Percentiles rank a stretch among this genome's conserved stretches.
Evolutionary conservation across 129 eudicot genomes (phyloP).

Genomic region (Calendula officinalis): DNA sequence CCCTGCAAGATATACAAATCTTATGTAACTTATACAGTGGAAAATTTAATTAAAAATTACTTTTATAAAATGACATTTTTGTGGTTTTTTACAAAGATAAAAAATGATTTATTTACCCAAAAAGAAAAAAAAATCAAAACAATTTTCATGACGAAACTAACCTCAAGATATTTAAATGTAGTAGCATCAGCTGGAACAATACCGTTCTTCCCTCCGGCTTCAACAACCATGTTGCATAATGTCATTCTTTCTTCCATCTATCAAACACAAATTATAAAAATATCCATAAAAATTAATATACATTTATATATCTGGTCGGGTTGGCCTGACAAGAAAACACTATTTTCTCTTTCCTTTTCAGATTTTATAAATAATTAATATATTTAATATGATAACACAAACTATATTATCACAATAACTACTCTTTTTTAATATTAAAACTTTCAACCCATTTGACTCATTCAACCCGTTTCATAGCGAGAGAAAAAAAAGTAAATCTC

Average conservation of each 20-base stretch:
- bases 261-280: not conserved
- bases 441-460: conserved; percentile 4
- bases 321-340: not conserved
- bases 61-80: not conserved
- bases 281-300: not conserved
- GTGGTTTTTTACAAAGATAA: no score
- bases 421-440: not conserved
- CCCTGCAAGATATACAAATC: conserved; percentile 41
- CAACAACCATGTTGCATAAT: conserved; percentile 97
- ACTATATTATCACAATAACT: not conserved
- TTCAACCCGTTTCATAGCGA: no score
- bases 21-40: not conserved
- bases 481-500: conserved; percentile 1
- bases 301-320: not conserved
- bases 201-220: conserved; percentile 99
- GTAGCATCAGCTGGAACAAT: conserved; percentile 92
- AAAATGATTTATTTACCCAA: no score
- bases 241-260: conserved; percentile 99
- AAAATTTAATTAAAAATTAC: not conserved
- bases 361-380: no score
- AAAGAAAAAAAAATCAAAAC: not conserved
- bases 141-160: conserved; percentile 30
- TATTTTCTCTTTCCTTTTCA: not conserved
- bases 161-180: conserved; percentile 85
- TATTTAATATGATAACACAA: no score